phyloP scores from a whole-genome alignment of 371 early-diverging fungal genomes.

The Mortierella sp. region DNA sequence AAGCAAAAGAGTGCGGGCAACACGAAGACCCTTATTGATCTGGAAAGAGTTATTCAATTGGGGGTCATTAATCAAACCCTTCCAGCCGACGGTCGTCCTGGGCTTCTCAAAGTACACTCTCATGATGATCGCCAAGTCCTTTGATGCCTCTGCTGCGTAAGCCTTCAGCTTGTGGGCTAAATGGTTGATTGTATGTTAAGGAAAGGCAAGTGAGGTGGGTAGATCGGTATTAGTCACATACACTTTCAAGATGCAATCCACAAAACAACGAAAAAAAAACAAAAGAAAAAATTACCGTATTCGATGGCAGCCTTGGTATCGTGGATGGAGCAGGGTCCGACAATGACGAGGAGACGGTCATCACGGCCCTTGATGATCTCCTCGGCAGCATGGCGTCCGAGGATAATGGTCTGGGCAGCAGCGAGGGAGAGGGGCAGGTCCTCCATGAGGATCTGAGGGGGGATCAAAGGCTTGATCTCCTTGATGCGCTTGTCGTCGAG shows the following conservation, averaged over 20 bases:
- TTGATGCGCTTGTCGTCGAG: constrained; percentile 94
- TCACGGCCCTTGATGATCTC: constrained; percentile 84
- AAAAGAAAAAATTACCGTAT: constrained; percentile 70
- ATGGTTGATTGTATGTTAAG: neutral
- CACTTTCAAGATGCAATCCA: neutral
- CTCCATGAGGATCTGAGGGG: constrained; percentile 95
- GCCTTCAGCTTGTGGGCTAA: constrained; percentile 70
- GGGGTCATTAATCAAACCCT: constrained; percentile 95
- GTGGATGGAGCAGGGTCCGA: constrained; percentile 97
- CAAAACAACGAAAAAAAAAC: neutral
- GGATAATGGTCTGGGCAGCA: constrained; percentile 64
- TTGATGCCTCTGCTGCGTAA: constrained; percentile 65
- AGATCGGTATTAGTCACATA: neutral
- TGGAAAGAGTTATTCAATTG: constrained; percentile 85
- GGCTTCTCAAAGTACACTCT: constrained; percentile 97
- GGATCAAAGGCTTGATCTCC: constrained; percentile 91
- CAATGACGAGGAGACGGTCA: constrained; percentile 89
- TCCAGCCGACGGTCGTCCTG: constrained; percentile 96
- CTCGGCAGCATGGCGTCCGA: constrained; percentile 76
- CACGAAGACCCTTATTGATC: constrained; percentile 92
- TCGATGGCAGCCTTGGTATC: constrained; percentile 89
- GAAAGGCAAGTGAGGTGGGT: neutral
- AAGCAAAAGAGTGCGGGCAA: constrained; percentile 85
- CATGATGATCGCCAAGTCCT: constrained; percentile 89
- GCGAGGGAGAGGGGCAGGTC: constrained; percentile 79